A percentile compares a stretch with the other conserved stretches of the same genome.
These are phyloP conservation scores for Suhomyces taliae DNA, from an alignment of 1,139 yeast genomes.

Conservation along the genomic window DNA sequence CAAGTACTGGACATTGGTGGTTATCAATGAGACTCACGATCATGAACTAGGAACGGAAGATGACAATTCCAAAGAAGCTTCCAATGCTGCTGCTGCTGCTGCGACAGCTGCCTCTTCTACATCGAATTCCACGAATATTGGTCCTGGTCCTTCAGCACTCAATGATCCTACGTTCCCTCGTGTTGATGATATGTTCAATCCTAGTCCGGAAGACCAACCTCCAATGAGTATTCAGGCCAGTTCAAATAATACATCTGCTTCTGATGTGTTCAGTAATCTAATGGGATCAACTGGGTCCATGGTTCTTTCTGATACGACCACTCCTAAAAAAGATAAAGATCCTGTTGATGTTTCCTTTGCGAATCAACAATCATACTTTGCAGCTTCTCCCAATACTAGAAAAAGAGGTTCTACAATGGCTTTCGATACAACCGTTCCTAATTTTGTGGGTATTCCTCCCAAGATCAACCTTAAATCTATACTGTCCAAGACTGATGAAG, in stretches of 20 bases:
- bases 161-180: conserved; percentile 1
- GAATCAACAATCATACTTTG: conserved; percentile 1
- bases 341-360: neutral
- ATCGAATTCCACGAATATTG: neutral
- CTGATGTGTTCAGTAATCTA: conserved; percentile 16
- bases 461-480: neutral
- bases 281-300: conserved; percentile 12
- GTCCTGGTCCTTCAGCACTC: neutral
- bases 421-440: neutral
- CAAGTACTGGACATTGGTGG: conserved; percentile 59
- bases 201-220: conserved; percentile 6
- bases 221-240: neutral
- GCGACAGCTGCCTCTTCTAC: neutral
- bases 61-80: neutral
- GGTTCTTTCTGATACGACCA: conserved; percentile 3
- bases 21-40: conserved; percentile 56
- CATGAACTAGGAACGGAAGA: conserved; percentile 18
- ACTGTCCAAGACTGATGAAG: neutral
- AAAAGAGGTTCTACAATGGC: neutral
- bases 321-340: conserved; percentile 2
- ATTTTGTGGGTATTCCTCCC: neutral
- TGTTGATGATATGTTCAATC: conserved; percentile 8
- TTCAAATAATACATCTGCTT: conserved; percentile 5
- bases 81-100: neutral
- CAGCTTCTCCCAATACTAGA: neutral